Evolutionary conservation across 768 basidiomycete genomes (phyloP).

Genomic region (Boletus subcaerulescens): DNA sequence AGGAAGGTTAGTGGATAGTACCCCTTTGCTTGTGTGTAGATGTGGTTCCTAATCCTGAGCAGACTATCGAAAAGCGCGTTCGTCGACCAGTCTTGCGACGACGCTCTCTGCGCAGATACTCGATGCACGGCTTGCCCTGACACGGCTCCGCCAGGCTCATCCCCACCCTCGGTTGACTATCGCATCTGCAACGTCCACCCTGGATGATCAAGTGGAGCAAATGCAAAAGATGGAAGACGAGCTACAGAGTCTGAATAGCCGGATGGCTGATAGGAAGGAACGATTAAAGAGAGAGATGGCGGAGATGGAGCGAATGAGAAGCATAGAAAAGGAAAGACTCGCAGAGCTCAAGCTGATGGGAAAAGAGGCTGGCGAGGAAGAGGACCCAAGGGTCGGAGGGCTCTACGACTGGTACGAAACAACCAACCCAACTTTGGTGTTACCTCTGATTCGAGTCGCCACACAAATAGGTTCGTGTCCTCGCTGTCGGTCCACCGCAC

Average conservation of each 20-base stretch:
- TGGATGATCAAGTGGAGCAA: conserved; percentile 72
- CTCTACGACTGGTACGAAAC: conserved; percentile 66
- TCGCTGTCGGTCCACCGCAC: conserved; percentile 64
- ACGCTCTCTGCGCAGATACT: conserved; percentile 72
- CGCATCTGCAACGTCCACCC: conserved; percentile 65
- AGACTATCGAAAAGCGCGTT: conserved; percentile 63
- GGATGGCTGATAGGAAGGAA: conserved; percentile 54
- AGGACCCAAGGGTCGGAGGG: conserved; percentile 61
- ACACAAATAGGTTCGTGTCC: conserved; percentile 60
- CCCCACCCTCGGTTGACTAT: conserved; percentile 80
- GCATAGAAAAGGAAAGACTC: conserved; percentile 66
- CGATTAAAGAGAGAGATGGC: conserved; percentile 53
- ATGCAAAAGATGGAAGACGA: conserved; percentile 77
- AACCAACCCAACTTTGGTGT: neutral
- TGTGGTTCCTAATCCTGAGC: neutral
- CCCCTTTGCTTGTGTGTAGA: too few species aligned
- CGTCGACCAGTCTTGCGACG: conserved; percentile 51
- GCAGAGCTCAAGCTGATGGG: conserved; percentile 52
- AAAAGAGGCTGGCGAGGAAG: conserved; percentile 49
- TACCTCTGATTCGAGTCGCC: neutral
- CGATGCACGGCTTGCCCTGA: conserved; percentile 76
- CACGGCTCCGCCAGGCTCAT: conserved; percentile 77
- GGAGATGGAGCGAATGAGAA: conserved; percentile 56
- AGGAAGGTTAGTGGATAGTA: conserved; percentile 52
- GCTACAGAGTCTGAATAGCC: conserved; percentile 50